These are phyloP conservation scores for Amylocystis lapponica DNA, from an alignment of 768 basidiomycete genomes.

Conservation along the genomic window DNA sequence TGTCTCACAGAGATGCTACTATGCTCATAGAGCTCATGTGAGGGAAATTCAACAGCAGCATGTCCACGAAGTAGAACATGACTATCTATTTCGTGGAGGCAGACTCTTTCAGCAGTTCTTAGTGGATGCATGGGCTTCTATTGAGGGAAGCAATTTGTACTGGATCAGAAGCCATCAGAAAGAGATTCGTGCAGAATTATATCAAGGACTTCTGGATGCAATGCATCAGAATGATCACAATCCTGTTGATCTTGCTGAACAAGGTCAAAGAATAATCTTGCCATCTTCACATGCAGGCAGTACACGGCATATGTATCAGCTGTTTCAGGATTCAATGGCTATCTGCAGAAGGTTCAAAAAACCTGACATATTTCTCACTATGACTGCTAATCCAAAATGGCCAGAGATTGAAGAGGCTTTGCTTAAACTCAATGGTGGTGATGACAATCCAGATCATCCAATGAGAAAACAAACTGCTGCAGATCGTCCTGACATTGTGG, in stretches of 20 bases:
- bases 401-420: constrained; percentile 35
- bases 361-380: constrained; percentile 44
- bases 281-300: constrained; percentile 39
- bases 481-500: constrained; percentile 44
- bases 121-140: constrained; percentile 39
- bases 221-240: constrained; percentile 14
- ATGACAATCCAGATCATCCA: too few species aligned
- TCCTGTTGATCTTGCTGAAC: constrained; percentile 20
- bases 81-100: constrained; percentile 29
- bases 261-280: constrained; percentile 32
- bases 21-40: constrained; percentile 29
- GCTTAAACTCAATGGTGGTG: constrained; percentile 5
- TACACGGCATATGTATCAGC: constrained; percentile 37
- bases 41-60: constrained; percentile 14
- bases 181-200: constrained; percentile 28
- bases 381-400: constrained; percentile 51
- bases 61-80: neutral
- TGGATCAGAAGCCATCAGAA: constrained; percentile 32
- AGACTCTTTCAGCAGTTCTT: constrained; percentile 40
- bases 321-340: constrained; percentile 42
- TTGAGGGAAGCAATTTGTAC: constrained; percentile 34
- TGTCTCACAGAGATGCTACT: constrained; percentile 25
- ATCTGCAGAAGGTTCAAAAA: constrained; percentile 31
- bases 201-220: constrained; percentile 30
- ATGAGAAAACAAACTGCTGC: constrained; percentile 32